Base-by-base conservation (phyloP, 208 protist species). In the Zelonia costaricensis region DNA sequence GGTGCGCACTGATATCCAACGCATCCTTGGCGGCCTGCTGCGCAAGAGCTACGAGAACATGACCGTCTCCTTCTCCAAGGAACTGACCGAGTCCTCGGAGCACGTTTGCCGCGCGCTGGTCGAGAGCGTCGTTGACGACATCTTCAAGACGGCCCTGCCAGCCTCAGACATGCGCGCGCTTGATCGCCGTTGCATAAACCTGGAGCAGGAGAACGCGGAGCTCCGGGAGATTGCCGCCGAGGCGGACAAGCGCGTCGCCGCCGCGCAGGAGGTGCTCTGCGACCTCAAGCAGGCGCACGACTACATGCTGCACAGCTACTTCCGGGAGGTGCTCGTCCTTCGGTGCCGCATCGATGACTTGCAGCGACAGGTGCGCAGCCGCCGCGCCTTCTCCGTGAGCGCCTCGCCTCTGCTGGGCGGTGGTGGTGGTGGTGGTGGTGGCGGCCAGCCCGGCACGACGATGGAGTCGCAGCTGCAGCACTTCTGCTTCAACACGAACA, bases 291-390 rank as follows among this genome's bases (percentile, higher is more conserved):
- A 69, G 30, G 80, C 82, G n/a, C 85, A 95, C 57, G 77, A 91
- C 22, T 86, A 84, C 61, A 90, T 92, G 89, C 64, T 95, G 47
- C 82, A 84, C 54, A 81, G 64, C 52, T 95, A 95, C 65, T 95
- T 95, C 55, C 67, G 75, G 12, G 86, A 95, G 56, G 89, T 93
- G 3, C 70, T 91, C 4, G 62, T 90, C 27, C 71, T 95, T 39
- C 80, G 89, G 10, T 71, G 74, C 59, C 80, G 69, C 53, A 74
- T 82, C 28, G 64, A 74, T 23, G 68, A 79, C 22, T 45, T 86
- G 48, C 44, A 78, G 48, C 48, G 61, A 33, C 73, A 74, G 52
- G 44, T 65, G 16, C 64, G 65, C 53, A 43, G 42, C 43, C 44
- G 68, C 12, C 57, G 61, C 15, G 31, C n/a, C 27, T 20, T 62